These are phyloP conservation scores for Aspergillus jensenii DNA, from an alignment of 2,329 filamentous ascomycete genomes.

Conservation along the genomic window DNA sequence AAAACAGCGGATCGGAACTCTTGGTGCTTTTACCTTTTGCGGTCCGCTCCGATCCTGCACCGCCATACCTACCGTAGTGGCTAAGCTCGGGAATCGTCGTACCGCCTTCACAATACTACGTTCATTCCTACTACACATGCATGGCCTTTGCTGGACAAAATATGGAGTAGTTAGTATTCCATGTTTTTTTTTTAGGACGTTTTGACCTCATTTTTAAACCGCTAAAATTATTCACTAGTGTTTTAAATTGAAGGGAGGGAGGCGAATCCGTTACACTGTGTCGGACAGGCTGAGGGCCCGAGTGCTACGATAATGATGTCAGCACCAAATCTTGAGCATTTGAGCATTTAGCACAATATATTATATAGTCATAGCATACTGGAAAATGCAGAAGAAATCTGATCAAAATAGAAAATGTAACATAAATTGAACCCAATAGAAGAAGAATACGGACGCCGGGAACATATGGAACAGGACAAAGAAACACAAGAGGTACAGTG, in stretches of 20 bases:
- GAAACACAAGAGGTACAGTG: constrained; percentile 23
- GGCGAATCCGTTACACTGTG: neutral
- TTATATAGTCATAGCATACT: constrained; percentile 40
- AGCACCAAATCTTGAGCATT: too few relatives aligned
- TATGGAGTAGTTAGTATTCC: too few relatives aligned
- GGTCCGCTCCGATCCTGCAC: constrained; percentile 40
- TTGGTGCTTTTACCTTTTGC: constrained; percentile 42
- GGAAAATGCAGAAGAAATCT: constrained; percentile 17
- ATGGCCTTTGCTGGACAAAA: too few relatives aligned
- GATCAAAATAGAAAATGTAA: constrained; percentile 21
- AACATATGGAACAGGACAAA: constrained; percentile 28
- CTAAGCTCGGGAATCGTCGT: constrained; percentile 14
- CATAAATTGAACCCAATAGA: constrained; percentile 29
- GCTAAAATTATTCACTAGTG: too few relatives aligned
- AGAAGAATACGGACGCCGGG: constrained; percentile 36
- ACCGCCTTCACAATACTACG: too few relatives aligned
- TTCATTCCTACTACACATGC: too few relatives aligned
- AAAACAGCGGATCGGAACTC: constrained; percentile 30
- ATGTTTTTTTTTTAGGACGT: too few relatives aligned
- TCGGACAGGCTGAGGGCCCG: neutral
- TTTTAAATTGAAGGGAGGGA: too few relatives aligned
- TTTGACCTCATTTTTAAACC: too few relatives aligned
- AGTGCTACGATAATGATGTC: neutral
- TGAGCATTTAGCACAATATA: constrained; percentile 14
- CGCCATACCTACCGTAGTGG: constrained; percentile 23